These are phyloP conservation scores for Colletotrichum melonis DNA, from an alignment of 2,329 filamentous ascomycete genomes.

Conservation along the genomic window DNA sequence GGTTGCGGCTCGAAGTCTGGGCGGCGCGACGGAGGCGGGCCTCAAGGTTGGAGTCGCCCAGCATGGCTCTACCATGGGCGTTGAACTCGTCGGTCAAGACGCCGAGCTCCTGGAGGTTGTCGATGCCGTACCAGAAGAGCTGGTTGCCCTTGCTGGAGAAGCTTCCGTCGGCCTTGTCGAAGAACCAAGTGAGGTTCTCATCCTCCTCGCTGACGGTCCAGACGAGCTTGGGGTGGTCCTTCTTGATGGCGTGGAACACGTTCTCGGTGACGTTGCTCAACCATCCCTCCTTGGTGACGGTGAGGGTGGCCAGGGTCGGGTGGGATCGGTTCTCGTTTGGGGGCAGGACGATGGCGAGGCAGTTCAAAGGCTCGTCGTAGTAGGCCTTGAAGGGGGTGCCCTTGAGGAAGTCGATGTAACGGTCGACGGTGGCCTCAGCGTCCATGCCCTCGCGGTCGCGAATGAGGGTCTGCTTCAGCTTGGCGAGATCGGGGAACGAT, in stretches of 20 bases:
- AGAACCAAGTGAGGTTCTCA: conserved; percentile 98
- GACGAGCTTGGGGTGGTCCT: conserved; percentile 89
- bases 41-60: conserved; percentile 90
- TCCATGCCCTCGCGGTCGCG: conserved; percentile 86
- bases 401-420: conserved; percentile 84
- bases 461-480: conserved; percentile 84
- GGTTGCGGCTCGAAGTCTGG: conserved; percentile 70
- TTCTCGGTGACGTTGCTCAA: conserved; percentile 95
- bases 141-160: conserved; percentile 87
- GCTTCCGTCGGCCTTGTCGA: conserved; percentile 95
- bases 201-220: conserved; percentile 98
- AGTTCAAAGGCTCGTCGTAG: conserved; percentile 94
- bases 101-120: conserved; percentile 83
- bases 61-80: conserved; percentile 84
- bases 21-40: conserved; percentile 85
- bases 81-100: conserved; percentile 88
- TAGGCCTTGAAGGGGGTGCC: conserved; percentile 89
- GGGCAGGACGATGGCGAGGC: conserved; percentile 88
- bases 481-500: conserved; percentile 80
- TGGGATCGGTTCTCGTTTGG: conserved; percentile 73
- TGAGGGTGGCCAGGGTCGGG: conserved; percentile 89
- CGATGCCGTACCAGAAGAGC: conserved; percentile 95
- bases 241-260: conserved; percentile 92
- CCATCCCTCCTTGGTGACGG: conserved; percentile 95
- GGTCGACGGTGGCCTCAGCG: conserved; percentile 84